phyloP scores from a whole-genome alignment of 495 filamentous ascomycete species.

The Elasticomyces elasticus region DNA sequence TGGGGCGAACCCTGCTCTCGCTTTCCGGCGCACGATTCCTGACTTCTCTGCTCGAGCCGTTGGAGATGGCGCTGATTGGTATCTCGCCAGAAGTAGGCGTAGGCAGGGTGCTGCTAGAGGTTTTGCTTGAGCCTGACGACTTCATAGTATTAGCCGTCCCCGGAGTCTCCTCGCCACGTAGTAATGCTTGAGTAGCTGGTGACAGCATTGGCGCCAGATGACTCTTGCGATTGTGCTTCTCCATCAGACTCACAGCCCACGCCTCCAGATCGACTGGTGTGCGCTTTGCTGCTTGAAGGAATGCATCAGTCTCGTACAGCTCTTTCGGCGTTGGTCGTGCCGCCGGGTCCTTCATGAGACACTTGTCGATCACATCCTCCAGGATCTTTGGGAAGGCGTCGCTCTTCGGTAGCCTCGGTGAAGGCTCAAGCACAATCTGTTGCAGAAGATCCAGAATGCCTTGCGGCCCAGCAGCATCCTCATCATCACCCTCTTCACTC shows the following conservation, averaged over 20 bases:
- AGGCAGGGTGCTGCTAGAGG: background rate
- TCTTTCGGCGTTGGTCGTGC: slow-evolving; percentile 84
- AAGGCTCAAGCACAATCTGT: slow-evolving; percentile 93
- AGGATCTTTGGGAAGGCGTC: slow-evolving; percentile 91
- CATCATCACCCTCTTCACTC: slow-evolving; percentile 59
- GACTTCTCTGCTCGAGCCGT: background rate
- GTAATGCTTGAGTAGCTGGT: slow-evolving; percentile 41
- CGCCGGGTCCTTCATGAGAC: slow-evolving; percentile 77
- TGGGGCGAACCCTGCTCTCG: too few relatives aligned
- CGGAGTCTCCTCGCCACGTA: slow-evolving; percentile 13
- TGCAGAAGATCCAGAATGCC: slow-evolving; percentile 94
- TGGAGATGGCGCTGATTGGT: background rate
- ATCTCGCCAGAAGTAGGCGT: slow-evolving; percentile 16
- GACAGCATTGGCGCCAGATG: slow-evolving; percentile 56
- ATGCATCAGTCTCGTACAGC: slow-evolving; percentile 76
- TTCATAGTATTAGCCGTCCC: background rate
- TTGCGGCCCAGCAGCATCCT: slow-evolving; percentile 64
- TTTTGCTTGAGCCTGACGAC: background rate
- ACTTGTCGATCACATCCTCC: slow-evolving; percentile 94
- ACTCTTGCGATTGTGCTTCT: slow-evolving; percentile 81
- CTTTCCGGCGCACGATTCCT: background rate
- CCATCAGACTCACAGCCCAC: slow-evolving; percentile 87
- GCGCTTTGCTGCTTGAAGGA: slow-evolving; percentile 87
- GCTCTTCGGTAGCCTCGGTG: slow-evolving; percentile 86
- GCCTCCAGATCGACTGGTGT: slow-evolving; percentile 83